Percentiles rank a stretch among this genome's conserved stretches.
phyloP scores from a whole-genome alignment of 108 stramenopile species.

The Heterococcus sp. region DNA sequence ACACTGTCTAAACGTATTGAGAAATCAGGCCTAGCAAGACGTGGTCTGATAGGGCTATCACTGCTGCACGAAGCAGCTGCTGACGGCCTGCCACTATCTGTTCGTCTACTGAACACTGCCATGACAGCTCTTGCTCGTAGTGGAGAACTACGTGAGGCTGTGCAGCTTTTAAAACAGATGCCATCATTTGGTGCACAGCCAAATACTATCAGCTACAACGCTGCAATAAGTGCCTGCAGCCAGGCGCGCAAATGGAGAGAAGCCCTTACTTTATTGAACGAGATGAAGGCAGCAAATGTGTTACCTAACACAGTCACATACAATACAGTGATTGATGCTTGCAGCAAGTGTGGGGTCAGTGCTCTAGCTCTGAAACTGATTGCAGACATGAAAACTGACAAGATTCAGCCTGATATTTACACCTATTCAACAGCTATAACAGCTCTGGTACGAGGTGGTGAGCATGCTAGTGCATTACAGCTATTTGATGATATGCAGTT shows the following conservation, averaged over 20 bases:
- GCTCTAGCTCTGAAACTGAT: conserved; percentile 16
- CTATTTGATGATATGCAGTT: conserved; percentile 13
- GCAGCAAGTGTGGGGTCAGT: too few species aligned
- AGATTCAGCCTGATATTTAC: neutral
- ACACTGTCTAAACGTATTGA: too few species aligned
- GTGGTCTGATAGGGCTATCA: too few species aligned
- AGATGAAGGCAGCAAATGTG: conserved; percentile 4
- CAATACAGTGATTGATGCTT: too few species aligned
- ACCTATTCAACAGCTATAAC: conserved; percentile 1
- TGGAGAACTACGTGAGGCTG: too few species aligned
- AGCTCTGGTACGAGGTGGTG: conserved; percentile 5
- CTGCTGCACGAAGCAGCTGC: too few species aligned
- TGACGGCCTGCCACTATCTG: too few species aligned
- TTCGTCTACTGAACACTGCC: too few species aligned
- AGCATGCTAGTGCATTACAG: neutral
- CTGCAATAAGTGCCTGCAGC: conserved; percentile 10
- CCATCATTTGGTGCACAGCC: too few species aligned
- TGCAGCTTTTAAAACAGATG: too few species aligned
- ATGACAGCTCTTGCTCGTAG: too few species aligned
- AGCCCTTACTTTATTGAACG: conserved; percentile 1
- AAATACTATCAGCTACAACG: conserved; percentile 28
- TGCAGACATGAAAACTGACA: neutral
- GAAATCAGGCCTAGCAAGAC: too few species aligned
- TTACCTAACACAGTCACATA: conserved; percentile 22
- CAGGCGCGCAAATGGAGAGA: conserved; percentile 1